These are phyloP conservation scores for Pleomassaria siparia DNA, from an alignment of 2,329 filamentous ascomycete genomes.

Conservation along the genomic window DNA sequence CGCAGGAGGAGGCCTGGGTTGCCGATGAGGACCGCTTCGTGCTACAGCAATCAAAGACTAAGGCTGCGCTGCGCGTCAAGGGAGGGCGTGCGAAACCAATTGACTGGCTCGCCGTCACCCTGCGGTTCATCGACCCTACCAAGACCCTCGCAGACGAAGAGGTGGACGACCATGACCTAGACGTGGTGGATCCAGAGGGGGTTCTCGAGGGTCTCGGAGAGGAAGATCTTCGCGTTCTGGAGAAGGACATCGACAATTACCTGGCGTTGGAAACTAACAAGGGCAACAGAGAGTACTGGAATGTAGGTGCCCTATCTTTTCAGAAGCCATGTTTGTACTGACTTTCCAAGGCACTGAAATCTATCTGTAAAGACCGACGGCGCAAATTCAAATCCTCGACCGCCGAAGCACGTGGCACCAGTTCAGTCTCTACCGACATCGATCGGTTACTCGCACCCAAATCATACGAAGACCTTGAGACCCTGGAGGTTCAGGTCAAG, in stretches of 20 bases:
- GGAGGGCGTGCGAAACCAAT: slow-evolving; percentile 89
- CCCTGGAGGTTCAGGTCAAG: slow-evolving; percentile 82
- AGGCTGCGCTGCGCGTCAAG: slow-evolving; percentile 90
- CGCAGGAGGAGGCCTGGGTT: slow-evolving; percentile 67
- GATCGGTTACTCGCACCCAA: slow-evolving; percentile 86
- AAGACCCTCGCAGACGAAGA: slow-evolving; percentile 81
- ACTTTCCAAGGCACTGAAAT: slow-evolving; percentile 67
- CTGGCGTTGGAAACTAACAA: slow-evolving; percentile 75
- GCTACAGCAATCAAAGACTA: slow-evolving; percentile 95
- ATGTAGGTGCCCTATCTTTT: slow-evolving; percentile 45
- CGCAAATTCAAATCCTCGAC: slow-evolving; percentile 63
- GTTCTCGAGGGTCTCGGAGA: slow-evolving; percentile 73
- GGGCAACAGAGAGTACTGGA: slow-evolving; percentile 87
- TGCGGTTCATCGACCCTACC: slow-evolving; percentile 84
- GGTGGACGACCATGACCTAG: slow-evolving; percentile 70
- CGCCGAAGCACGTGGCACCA: slow-evolving; percentile 73
- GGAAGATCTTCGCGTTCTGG: slow-evolving; percentile 70
- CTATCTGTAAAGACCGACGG: slow-evolving; percentile 76
- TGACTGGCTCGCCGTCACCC: slow-evolving; percentile 88
- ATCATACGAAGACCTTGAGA: slow-evolving; percentile 80
- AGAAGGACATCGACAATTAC: slow-evolving; percentile 80
- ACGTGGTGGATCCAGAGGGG: slow-evolving; percentile 77
- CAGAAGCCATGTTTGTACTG: slow-evolving; percentile 13
- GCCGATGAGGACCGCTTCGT: slow-evolving; percentile 96
- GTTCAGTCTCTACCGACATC: slow-evolving; percentile 82